phyloP scores from a whole-genome alignment of 2,329 filamentous ascomycete species.

The Beauveria sp. region DNA sequence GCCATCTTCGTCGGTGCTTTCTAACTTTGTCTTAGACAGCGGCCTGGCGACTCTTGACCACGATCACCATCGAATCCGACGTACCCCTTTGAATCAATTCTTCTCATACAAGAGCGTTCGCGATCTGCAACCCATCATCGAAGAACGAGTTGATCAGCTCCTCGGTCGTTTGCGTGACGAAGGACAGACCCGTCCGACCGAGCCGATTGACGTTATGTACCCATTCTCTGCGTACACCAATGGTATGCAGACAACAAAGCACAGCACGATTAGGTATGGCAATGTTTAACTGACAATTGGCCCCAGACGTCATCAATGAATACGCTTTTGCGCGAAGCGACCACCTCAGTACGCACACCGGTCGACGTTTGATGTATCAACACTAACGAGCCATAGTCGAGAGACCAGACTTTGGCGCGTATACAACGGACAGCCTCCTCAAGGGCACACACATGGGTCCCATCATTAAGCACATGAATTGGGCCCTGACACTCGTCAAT shows the following conservation, averaged over 20 bases:
- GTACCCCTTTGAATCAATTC: conserved; percentile 28
- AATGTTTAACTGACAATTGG: neutral
- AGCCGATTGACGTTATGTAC: conserved; percentile 28
- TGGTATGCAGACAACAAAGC: conserved; percentile 18
- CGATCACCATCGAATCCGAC: conserved; percentile 26
- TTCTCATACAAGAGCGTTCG: conserved; percentile 30
- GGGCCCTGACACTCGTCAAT: conserved; percentile 28
- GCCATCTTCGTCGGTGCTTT: neutral
- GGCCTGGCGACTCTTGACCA: conserved; percentile 28
- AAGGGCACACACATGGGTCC: conserved; percentile 31
- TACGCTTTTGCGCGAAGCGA: conserved; percentile 30
- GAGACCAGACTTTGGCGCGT: conserved; percentile 26
- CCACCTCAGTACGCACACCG: conserved; percentile 20
- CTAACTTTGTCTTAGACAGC: conserved; percentile 21
- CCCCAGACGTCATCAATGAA: conserved; percentile 31
- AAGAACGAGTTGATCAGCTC: conserved; percentile 28
- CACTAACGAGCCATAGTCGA: conserved; percentile 21
- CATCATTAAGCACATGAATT: conserved; percentile 28
- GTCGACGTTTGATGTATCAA: neutral
- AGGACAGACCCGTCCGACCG: conserved; percentile 18
- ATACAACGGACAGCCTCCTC: conserved; percentile 28
- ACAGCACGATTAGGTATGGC: neutral
- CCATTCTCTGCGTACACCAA: conserved; percentile 32
- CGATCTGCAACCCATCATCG: conserved; percentile 30
- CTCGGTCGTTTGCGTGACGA: conserved; percentile 23